Evolutionary conservation across 2,329 filamentous ascomycete genomes (phyloP).

Genomic region (Fonsecaea erecta): DNA sequence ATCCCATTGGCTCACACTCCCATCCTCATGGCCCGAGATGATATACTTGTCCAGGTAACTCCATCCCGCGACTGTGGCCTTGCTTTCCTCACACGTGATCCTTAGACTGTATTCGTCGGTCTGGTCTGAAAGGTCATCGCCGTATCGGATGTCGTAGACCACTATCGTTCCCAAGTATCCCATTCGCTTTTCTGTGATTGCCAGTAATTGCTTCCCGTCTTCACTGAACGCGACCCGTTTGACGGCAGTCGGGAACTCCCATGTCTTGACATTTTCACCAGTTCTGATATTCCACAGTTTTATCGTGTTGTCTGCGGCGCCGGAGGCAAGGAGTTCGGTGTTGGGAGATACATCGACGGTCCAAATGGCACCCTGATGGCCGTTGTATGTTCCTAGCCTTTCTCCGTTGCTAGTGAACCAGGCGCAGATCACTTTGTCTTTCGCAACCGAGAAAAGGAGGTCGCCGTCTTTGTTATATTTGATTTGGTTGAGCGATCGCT

Average conservation of each 20-base stretch:
- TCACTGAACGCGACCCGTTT: slow-evolving; percentile 98
- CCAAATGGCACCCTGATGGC: slow-evolving; percentile 98
- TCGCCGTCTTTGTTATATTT: slow-evolving; percentile 96
- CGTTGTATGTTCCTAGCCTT: slow-evolving; percentile 92
- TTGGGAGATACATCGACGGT: slow-evolving; percentile 96
- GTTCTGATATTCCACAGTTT: slow-evolving; percentile 95
- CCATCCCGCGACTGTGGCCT: slow-evolving; percentile 96
- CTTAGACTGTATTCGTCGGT: slow-evolving; percentile 78
- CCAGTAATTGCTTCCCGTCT: slow-evolving; percentile 86
- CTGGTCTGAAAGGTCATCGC: slow-evolving; percentile 77
- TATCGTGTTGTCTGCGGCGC: slow-evolving; percentile 97
- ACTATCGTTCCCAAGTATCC: slow-evolving; percentile 93
- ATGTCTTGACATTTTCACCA: slow-evolving; percentile 90
- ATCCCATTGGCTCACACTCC: slow-evolving; percentile 87
- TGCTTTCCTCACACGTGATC: slow-evolving; percentile 94
- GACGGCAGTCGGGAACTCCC: slow-evolving; percentile 96
- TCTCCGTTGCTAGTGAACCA: slow-evolving; percentile 99
- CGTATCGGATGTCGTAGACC: slow-evolving; percentile 85
- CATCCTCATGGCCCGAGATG: slow-evolving; percentile 96
- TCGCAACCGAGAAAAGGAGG: slow-evolving; percentile 91
- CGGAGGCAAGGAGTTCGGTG: slow-evolving; percentile 87
- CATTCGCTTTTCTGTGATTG: slow-evolving; percentile 98
- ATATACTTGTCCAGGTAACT: slow-evolving; percentile 95
- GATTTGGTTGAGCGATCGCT: slow-evolving; percentile 94
- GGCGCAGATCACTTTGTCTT: slow-evolving; percentile 95